Evolutionary conservation across 495 filamentous ascomycete species (phyloP).

Genomic region (Geoglossum glabrum): DNA sequence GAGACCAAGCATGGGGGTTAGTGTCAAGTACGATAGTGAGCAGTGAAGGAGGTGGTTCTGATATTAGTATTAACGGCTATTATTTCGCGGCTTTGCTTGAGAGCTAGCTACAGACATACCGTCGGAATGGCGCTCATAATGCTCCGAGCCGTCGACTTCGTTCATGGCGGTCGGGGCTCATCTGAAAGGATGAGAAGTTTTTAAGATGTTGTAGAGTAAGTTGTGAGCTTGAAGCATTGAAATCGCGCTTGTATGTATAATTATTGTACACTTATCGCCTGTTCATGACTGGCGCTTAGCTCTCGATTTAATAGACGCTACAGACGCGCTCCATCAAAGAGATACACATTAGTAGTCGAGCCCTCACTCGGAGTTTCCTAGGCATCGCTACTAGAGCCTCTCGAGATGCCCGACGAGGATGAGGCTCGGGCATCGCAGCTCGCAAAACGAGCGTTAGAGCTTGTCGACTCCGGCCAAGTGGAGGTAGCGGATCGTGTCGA

Average conservation of each 20-base stretch:
- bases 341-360: neutral
- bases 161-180: slow-evolving; percentile 41
- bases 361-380: neutral
- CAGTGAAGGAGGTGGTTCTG: slow-evolving; percentile 62
- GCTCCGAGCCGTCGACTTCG: slow-evolving; percentile 72
- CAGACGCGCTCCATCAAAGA: neutral
- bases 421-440: slow-evolving; percentile 2
- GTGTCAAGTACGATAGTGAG: slow-evolving; percentile 87
- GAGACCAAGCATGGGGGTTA: slow-evolving; percentile 84
- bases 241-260: neutral
- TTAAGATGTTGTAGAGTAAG: too few species aligned
- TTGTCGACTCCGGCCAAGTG: slow-evolving; percentile 2
- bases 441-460: slow-evolving; percentile 4
- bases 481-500: slow-evolving; percentile 6
- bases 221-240: too few species aligned
- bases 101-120: slow-evolving; percentile 17
- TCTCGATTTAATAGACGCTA: neutral
- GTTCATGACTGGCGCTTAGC: neutral
- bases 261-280: neutral
- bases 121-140: slow-evolving; percentile 43
- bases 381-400: neutral
- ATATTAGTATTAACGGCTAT: neutral
- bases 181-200: neutral
- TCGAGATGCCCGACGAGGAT: neutral
- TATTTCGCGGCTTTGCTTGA: neutral